Evolutionary conservation across 176 grass and related monocot genomes (phyloP).

Genomic region (Alopecurus myosuroides): DNA sequence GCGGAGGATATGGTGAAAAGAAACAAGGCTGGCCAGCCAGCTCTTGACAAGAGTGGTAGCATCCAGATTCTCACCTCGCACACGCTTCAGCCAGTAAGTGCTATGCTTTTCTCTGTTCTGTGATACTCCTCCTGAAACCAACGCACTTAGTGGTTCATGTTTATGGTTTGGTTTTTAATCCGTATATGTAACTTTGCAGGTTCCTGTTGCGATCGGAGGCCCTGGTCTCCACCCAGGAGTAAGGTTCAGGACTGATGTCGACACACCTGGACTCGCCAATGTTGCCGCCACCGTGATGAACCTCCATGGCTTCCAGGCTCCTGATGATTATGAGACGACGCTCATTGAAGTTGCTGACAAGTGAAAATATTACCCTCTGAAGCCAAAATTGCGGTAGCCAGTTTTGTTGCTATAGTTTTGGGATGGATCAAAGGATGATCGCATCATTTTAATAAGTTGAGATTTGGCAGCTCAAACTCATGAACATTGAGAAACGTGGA

Average conservation of each 20-base stretch:
- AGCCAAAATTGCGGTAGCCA: constrained; percentile 13
- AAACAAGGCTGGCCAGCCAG: constrained; percentile 73
- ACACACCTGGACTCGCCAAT: constrained; percentile 75
- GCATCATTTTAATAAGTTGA: constrained; percentile 30
- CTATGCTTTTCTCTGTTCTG: too few species aligned
- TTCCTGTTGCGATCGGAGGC: constrained; percentile 92
- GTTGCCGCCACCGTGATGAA: constrained; percentile 95
- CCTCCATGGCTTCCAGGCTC: constrained; percentile 80
- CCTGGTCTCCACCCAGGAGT: constrained; percentile 70
- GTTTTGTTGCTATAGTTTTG: constrained; percentile 52
- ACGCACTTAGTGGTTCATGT: not conserved
- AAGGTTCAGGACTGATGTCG: constrained; percentile 62
- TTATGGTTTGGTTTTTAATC: constrained; percentile 4
- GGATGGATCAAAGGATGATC: not conserved
- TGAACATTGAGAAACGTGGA: not conserved
- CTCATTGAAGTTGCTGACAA: constrained; percentile 79
- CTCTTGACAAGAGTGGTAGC: constrained; percentile 54
- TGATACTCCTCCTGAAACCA: not conserved
- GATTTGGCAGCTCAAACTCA: constrained; percentile 29
- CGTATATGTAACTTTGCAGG: constrained; percentile 41
- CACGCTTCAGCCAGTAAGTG: constrained; percentile 88
- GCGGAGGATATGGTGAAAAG: constrained; percentile 99
- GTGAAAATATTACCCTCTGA: constrained; percentile 4
- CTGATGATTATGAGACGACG: constrained; percentile 77
- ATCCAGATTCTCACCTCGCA: constrained; percentile 98